Conservation (phyloP, 2,329 filamentous ascomycete genomes). For the Seiridium cupressi region DNA sequence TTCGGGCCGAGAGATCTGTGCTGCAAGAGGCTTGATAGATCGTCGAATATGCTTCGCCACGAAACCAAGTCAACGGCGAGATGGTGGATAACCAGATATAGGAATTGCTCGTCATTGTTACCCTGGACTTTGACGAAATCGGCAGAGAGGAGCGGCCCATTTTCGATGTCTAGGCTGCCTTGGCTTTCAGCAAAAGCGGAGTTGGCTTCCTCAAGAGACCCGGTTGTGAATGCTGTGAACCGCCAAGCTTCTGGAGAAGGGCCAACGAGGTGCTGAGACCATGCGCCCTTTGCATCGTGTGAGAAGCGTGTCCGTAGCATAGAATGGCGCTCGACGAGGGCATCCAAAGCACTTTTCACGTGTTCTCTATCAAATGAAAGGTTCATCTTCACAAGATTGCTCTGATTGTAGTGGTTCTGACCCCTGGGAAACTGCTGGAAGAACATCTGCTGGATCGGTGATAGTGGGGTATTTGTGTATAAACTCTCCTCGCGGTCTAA, state of each 20-base stretch:
- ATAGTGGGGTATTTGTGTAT: no score
- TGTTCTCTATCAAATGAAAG: no score
- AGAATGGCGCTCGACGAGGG: background rate
- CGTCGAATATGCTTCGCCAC: background rate
- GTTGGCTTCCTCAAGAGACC: background rate
- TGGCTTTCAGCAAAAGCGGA: background rate
- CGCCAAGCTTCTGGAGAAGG: no score
- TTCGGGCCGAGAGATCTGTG: background rate
- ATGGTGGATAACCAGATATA: background rate
- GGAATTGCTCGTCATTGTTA: background rate
- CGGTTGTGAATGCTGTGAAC: no score
- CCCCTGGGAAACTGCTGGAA: background rate
- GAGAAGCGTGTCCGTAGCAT: background rate
- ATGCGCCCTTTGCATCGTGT: background rate
- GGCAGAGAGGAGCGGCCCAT: background rate
- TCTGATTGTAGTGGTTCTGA: background rate
- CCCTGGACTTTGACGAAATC: background rate
- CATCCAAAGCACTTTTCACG: background rate
- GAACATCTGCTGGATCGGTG: background rate
- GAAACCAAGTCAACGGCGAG: background rate
- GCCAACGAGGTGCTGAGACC: background rate
- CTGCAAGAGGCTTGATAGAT: background rate
- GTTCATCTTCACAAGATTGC: background rate
- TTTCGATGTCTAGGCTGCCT: background rate
- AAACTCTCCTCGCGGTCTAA: no score